These are phyloP conservation scores for Patellaria atrata DNA, from an alignment of 495 filamentous ascomycete species.

Conservation along the genomic window DNA sequence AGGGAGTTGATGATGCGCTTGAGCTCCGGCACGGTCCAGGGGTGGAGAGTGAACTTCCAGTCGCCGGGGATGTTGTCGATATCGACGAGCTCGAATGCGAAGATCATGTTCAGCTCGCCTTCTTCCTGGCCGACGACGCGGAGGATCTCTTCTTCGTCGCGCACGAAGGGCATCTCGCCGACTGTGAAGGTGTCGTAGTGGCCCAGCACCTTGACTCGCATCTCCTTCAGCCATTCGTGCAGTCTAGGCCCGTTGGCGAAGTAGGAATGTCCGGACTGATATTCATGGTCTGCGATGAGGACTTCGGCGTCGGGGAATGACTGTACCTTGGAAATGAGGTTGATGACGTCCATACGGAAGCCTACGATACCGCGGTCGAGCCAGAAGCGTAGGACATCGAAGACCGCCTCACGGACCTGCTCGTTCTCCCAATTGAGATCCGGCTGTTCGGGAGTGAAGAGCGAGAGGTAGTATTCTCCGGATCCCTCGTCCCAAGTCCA, in stretches of 20 bases:
- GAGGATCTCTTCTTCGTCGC: slow-evolving; percentile 32
- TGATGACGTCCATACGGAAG: slow-evolving; percentile 44
- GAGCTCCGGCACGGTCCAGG: slow-evolving; percentile 32
- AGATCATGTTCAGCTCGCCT: slow-evolving; percentile 40
- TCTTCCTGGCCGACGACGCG: slow-evolving; percentile 32
- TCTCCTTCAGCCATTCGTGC: slow-evolving; percentile 38
- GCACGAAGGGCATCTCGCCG: slow-evolving; percentile 36
- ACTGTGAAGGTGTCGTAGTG: slow-evolving; percentile 39
- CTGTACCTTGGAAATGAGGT: slow-evolving; percentile 37
- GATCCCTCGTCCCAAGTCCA: slow-evolving; percentile 40
- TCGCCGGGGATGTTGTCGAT: slow-evolving; percentile 31
- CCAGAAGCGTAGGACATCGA: slow-evolving; percentile 40
- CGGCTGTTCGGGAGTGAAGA: slow-evolving; percentile 37
- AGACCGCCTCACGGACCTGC: slow-evolving; percentile 33
- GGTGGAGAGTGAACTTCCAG: slow-evolving; percentile 28
- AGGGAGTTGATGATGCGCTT: slow-evolving; percentile 26
- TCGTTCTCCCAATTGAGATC: slow-evolving; percentile 45
- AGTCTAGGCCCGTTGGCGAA: slow-evolving; percentile 45
- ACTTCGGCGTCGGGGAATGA: slow-evolving; percentile 33
- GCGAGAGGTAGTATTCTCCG: slow-evolving; percentile 39
- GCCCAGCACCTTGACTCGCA: slow-evolving; percentile 30
- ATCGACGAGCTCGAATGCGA: slow-evolving; percentile 38
- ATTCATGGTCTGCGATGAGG: slow-evolving; percentile 25
- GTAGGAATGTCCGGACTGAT: slow-evolving; percentile 32
- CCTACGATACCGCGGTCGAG: slow-evolving; percentile 37